These are phyloP conservation scores for Alisma plantagoaquatica DNA, from an alignment of 106 monocot genomes.

Conservation along the genomic window DNA sequence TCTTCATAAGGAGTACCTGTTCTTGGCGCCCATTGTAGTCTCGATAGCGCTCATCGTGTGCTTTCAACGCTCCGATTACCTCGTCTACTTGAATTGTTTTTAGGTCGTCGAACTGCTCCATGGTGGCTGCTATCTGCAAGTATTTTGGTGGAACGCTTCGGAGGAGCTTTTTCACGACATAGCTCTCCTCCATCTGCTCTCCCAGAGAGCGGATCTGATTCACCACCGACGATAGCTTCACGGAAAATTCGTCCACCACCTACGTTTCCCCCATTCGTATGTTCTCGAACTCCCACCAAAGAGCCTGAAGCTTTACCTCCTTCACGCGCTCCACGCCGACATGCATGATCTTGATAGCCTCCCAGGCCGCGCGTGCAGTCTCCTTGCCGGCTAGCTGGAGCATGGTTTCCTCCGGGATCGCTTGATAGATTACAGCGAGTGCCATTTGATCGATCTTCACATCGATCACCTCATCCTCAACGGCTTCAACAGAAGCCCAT, in stretches of 20 bases:
- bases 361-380: neutral
- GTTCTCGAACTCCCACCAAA: neutral
- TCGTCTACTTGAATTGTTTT: neutral
- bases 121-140: neutral
- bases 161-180: neutral
- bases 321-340: slow-evolving; percentile 1
- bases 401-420: neutral
- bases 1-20: neutral
- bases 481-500: slow-evolving; percentile 1
- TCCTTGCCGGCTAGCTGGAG: neutral
- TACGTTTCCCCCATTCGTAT: neutral
- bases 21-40: neutral
- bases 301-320: slow-evolving; percentile 1
- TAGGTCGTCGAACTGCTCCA: neutral
- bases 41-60: neutral
- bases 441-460: neutral
- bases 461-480: no score
- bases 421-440: neutral
- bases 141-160: neutral
- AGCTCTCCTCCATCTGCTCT: neutral
- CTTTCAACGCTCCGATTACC: neutral
- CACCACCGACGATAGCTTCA: neutral
- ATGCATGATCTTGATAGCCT: neutral
- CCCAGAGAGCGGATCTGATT: slow-evolving; percentile 1
- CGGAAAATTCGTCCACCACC: neutral